Evolutionary conservation across 495 filamentous ascomycete genomes (phyloP), one percentile per base, ranked within the genome.

Genomic region (Xylaria cubensis): DNA sequence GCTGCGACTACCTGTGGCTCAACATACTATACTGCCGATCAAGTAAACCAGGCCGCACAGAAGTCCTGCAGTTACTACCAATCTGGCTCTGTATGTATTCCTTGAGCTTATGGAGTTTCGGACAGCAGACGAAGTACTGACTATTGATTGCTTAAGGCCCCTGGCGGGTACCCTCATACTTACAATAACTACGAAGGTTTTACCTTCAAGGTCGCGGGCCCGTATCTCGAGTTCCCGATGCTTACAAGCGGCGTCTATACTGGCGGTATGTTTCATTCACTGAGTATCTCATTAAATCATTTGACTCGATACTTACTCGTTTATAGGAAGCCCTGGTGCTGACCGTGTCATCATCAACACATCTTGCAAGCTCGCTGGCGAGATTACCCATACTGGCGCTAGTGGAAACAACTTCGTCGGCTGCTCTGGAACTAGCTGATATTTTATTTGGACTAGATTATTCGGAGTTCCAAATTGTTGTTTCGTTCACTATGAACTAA

Each of bases 151-250:
- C 50, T 34, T 10, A 32, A 71, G 69, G 82, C 81, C 2, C 82
- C 81, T n/a, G 77, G 81, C 70, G 72, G 76, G 61, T 91, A 91
- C 77, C 90, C 89, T 3, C 89, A 92, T 80, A 80, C 80, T 17
- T 91, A 91, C 79, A 86, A 91, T 79, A 85, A 92, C 82, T 89
- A 89, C 75, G 90, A 92, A 77, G 89, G 88, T 17, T 91, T 92
- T 78, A 80, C 78, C 65, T 91, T 92, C 76, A 70, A 81, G 7
- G 86, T 88, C 8, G 72, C 77, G 0, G 86, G 86, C n/a, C 86
- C 89, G 0, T 92, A 89, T 76, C 86, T 90, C 55, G 90, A 92
- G 74, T 92, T 88, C 76, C 90, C 90, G 1, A 84, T 92, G 46
- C 66, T 89, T 73, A 81, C 75, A 59, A 85, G 83, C n/a, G 84